These are phyloP conservation scores for Fonsecaea erecta DNA, from an alignment of 2,329 filamentous ascomycete species.

Conservation along the genomic window DNA sequence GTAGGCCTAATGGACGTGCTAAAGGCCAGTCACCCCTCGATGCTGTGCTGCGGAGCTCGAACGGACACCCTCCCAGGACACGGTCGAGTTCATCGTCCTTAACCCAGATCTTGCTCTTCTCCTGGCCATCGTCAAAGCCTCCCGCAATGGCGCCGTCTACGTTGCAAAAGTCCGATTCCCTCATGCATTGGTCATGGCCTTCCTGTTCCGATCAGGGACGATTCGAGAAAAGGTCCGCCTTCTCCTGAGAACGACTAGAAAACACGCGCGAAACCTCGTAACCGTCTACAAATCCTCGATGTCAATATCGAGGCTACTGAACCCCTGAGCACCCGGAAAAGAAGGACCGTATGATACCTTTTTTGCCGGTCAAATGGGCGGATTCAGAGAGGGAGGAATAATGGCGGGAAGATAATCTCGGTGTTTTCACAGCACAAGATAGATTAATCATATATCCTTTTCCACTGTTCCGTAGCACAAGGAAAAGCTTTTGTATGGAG, in stretches of 20 bases:
- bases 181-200: constrained; percentile 97
- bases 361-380: constrained; percentile 82
- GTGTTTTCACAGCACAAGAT: no score
- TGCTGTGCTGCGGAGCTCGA: neutral
- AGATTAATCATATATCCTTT: no score
- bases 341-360: constrained; percentile 80
- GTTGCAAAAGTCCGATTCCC: constrained; percentile 97
- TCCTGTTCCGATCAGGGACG: constrained; percentile 91
- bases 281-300: constrained; percentile 85
- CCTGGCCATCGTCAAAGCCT: constrained; percentile 84
- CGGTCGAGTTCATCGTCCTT: constrained; percentile 32
- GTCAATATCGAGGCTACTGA: constrained; percentile 70
- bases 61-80: constrained; percentile 21
- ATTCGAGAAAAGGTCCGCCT: constrained; percentile 79
- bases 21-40: constrained; percentile 17
- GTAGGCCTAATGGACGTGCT: constrained; percentile 27
- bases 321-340: constrained; percentile 53
- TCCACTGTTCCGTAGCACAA: no score
- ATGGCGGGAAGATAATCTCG: no score
- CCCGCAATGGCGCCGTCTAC: constrained; percentile 96
- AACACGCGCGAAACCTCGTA: constrained; percentile 89
- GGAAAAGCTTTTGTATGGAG: no score
- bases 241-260: constrained; percentile 82
- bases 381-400: no score
- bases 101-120: constrained; percentile 70